These are phyloP conservation scores for Salix viminalis DNA, from an alignment of 345 rosid genomes.

Conservation along the genomic window DNA sequence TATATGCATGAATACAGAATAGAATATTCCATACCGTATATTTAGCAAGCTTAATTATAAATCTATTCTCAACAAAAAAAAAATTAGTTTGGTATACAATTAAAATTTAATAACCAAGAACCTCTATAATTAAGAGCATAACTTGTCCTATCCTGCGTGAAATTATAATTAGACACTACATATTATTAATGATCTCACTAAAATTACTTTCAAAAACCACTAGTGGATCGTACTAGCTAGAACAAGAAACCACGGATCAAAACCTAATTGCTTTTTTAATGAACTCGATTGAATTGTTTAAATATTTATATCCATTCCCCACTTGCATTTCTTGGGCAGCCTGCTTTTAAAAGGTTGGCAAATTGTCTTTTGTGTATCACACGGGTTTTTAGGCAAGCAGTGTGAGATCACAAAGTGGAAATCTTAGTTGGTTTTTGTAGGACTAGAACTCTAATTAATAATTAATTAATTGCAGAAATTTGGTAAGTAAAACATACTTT, in stretches of 20 bases:
- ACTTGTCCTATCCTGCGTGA: background rate
- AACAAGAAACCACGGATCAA: slow-evolving; percentile 24
- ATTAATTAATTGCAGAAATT: background rate
- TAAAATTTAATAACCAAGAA: background rate
- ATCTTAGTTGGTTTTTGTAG: slow-evolving; percentile 39
- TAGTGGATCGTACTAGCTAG: slow-evolving; percentile 11
- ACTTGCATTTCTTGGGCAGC: slow-evolving; percentile 18
- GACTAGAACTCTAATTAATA: slow-evolving; percentile 11
- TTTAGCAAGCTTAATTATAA: too few relatives aligned
- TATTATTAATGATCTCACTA: background rate
- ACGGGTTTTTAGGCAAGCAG: background rate
- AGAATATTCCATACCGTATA: too few relatives aligned
- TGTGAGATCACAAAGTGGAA: slow-evolving; percentile 35
- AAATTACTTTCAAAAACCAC: slow-evolving; percentile 9
- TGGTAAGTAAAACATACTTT: background rate
- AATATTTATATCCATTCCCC: slow-evolving; percentile 20
- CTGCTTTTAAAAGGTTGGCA: slow-evolving; percentile 33
- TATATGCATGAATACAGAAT: too few relatives aligned
- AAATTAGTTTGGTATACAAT: background rate
- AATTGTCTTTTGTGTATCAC: slow-evolving; percentile 23
- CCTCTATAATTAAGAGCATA: background rate
- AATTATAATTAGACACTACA: background rate
- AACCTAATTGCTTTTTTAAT: background rate
- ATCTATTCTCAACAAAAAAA: too few relatives aligned
- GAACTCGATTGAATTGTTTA: slow-evolving; percentile 10